These are phyloP conservation scores for Sporodiniella umbellata DNA, from an alignment of 371 early-diverging fungal species.

Conservation along the genomic window DNA sequence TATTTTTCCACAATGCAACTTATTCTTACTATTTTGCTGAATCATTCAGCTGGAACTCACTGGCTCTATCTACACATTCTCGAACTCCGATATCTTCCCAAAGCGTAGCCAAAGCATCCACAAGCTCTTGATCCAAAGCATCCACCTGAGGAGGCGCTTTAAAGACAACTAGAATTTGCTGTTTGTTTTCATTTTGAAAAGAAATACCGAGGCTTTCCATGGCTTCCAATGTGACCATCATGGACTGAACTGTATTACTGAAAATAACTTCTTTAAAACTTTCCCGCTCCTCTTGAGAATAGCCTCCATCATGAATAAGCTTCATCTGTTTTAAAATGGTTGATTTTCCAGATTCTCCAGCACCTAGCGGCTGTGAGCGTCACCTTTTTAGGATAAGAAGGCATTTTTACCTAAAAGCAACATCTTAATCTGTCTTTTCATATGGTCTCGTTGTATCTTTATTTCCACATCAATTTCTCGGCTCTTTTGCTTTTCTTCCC, in stretches of 20 bases:
- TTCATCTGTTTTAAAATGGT: conserved; percentile 97
- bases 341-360: conserved; percentile 96
- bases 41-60: conserved; percentile 87
- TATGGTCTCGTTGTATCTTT: conserved; percentile 69
- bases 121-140: conserved; percentile 59
- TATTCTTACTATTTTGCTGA: conserved; percentile 73
- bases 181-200: conserved; percentile 61
- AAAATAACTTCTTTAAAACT: conserved; percentile 90
- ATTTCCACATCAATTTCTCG: conserved; percentile 90
- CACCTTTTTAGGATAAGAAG: neutral
- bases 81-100: conserved; percentile 80
- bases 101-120: conserved; percentile 68
- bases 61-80: conserved; percentile 67
- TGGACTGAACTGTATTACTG: conserved; percentile 86
- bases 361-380: conserved; percentile 73
- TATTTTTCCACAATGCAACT: neutral
- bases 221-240: conserved; percentile 87
- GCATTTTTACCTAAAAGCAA: conserved; percentile 76
- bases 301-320: conserved; percentile 92
- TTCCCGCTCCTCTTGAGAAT: conserved; percentile 78
- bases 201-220: conserved; percentile 75
- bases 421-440: conserved; percentile 93
- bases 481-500: conserved; percentile 78
- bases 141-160: conserved; percentile 64
- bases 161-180: conserved; percentile 49